Percentiles rank a stretch among this genome's conserved stretches.
phyloP scores from a whole-genome alignment of 305 asterid genomes.

The Fraxinus baroniana region DNA sequence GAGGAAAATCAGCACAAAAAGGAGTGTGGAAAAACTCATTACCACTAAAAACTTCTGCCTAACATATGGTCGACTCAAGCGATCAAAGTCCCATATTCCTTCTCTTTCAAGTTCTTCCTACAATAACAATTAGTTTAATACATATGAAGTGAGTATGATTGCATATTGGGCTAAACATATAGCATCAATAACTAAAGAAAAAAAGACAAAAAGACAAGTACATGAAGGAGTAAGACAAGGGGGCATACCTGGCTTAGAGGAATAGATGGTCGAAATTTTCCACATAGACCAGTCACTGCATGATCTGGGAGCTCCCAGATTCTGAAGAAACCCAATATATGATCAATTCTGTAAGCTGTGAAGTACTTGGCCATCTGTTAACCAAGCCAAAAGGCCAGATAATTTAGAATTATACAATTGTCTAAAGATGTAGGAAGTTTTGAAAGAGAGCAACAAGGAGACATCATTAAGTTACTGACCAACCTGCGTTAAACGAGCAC shows the following conservation, averaged over 20 bases:
- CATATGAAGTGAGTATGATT: constrained; percentile 6
- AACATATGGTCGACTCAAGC: constrained; percentile 78
- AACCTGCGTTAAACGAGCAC: constrained; percentile 95
- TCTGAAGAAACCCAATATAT: constrained; percentile 90
- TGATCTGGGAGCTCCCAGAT: constrained; percentile 99
- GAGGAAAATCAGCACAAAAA: not conserved
- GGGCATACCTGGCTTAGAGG: constrained; percentile 73
- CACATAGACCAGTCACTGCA: constrained; percentile 95
- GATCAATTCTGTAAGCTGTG: constrained; percentile 96
- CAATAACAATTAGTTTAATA: constrained; percentile 14
- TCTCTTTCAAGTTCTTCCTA: constrained; percentile 95
- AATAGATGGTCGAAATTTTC: constrained; percentile 93
- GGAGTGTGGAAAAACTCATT: not conserved
- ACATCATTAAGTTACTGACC: not conserved
- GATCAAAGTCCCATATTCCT: constrained; percentile 96
- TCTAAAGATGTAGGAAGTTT: not conserved
- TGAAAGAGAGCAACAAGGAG: constrained; percentile 3
- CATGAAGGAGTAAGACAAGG: constrained; percentile 13
- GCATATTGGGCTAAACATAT: not conserved
- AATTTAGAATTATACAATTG: constrained; percentile 4
- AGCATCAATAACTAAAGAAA: not conserved
- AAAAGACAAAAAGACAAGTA: not conserved
- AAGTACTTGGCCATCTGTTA: constrained; percentile 93
- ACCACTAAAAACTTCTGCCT: constrained; percentile 61
- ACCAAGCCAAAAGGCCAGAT: constrained; percentile 10